Evolutionary conservation across 2,329 filamentous ascomycete species (phyloP).

Genomic region (Fusarium torulosum): DNA sequence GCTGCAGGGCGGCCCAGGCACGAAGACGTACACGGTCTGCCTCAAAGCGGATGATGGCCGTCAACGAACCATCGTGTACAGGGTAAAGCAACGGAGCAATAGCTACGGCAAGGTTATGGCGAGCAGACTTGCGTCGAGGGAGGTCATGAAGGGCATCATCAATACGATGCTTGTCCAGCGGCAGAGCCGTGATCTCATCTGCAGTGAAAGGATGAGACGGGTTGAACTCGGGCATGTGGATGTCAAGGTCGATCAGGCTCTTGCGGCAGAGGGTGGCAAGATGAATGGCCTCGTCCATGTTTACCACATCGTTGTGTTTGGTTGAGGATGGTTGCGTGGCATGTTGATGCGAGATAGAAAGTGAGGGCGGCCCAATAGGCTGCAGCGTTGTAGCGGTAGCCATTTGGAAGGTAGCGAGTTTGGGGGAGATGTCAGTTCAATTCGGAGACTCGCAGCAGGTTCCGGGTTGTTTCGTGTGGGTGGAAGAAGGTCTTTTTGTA

Average conservation of each 20-base stretch:
- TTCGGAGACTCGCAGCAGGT: background rate
- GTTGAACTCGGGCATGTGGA: slow-evolving; percentile 47
- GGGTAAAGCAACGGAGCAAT: slow-evolving; percentile 54
- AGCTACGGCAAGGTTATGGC: slow-evolving; percentile 49
- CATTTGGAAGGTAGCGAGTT: slow-evolving; percentile 40
- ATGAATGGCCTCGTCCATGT: slow-evolving; percentile 47
- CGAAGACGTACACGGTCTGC: slow-evolving; percentile 54
- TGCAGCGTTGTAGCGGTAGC: slow-evolving; percentile 52
- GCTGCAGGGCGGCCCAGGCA: slow-evolving; percentile 54
- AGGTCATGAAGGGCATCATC: slow-evolving; percentile 51
- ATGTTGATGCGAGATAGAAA: slow-evolving; percentile 12
- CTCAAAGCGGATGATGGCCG: slow-evolving; percentile 56
- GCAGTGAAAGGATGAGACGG: slow-evolving; percentile 50
- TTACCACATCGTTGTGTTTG: slow-evolving; percentile 22
- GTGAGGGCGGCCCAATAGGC: slow-evolving; percentile 37
- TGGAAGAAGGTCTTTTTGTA: background rate
- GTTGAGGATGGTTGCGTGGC: slow-evolving; percentile 4
- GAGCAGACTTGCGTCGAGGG: slow-evolving; percentile 53
- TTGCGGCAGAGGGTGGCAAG: slow-evolving; percentile 50
- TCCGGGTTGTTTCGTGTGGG: background rate
- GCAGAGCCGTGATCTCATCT: slow-evolving; percentile 54
- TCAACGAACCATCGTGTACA: slow-evolving; percentile 51
- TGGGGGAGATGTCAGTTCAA: background rate
- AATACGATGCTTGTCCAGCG: slow-evolving; percentile 49
- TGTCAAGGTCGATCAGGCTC: slow-evolving; percentile 48